phyloP scores from a whole-genome alignment of 345 rosid species.

The Durio zibethinus region DNA sequence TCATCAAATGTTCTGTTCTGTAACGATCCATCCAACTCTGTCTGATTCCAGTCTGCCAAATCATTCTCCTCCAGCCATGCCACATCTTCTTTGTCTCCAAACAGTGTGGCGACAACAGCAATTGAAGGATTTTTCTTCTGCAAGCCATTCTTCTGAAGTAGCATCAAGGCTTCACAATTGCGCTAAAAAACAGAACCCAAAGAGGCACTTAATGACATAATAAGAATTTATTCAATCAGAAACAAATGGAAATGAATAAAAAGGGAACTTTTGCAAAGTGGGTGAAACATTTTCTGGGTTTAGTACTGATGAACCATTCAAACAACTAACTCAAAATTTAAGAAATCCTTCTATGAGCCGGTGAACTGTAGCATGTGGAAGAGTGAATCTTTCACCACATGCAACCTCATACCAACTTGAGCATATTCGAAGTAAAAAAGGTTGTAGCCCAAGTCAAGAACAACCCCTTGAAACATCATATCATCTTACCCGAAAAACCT shows the following conservation, averaged over 20 bases:
- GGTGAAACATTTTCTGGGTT: background rate
- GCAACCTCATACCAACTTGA: background rate
- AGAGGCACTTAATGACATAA: slow-evolving; percentile 5
- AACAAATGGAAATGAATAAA: background rate
- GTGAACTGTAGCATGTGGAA: background rate
- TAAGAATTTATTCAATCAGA: background rate
- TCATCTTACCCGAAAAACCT: background rate
- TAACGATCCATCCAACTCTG: slow-evolving; percentile 49
- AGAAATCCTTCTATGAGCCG: background rate
- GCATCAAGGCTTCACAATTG: slow-evolving; percentile 94
- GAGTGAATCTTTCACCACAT: background rate
- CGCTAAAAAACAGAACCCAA: slow-evolving; percentile 55
- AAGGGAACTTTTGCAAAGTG: background rate
- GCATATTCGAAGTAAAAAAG: background rate
- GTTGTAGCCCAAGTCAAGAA: background rate
- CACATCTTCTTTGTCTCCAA: slow-evolving; percentile 81
- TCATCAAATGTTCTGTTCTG: slow-evolving; percentile 46
- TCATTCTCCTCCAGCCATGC: slow-evolving; percentile 60
- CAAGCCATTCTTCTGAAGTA: slow-evolving; percentile 88
- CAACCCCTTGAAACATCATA: background rate
- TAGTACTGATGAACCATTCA: background rate
- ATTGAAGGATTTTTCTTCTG: slow-evolving; percentile 77
- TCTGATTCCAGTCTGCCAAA: slow-evolving; percentile 58
- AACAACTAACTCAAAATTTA: background rate
- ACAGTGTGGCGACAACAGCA: slow-evolving; percentile 75